Evolutionary conservation across 257 asterid species (phyloP).

Genomic region (Plantago elongata): DNA sequence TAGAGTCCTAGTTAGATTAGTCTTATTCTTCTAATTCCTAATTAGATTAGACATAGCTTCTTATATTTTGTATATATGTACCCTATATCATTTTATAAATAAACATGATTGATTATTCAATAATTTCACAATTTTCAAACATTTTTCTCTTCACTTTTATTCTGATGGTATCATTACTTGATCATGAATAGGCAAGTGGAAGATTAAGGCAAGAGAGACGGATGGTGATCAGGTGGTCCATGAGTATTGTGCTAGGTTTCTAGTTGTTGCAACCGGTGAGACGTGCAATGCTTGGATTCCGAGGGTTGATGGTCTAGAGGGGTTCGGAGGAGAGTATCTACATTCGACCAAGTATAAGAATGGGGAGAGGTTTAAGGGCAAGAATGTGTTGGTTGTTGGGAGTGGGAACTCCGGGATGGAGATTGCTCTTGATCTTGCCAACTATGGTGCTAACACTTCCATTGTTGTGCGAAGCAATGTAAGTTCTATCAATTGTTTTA

Average conservation of each 20-base stretch:
- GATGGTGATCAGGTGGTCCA: slow-evolving; percentile 25
- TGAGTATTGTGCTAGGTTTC: slow-evolving; percentile 40
- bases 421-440: slow-evolving; percentile 65
- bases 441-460: slow-evolving; percentile 55
- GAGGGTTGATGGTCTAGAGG: slow-evolving; percentile 38
- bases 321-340: slow-evolving; percentile 50
- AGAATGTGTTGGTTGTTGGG: slow-evolving; percentile 66
- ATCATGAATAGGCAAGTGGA: slow-evolving; percentile 32
- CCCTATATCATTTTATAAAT: too few relatives aligned
- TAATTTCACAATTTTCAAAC: too few relatives aligned
- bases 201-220: slow-evolving; percentile 31
- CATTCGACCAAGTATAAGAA: slow-evolving; percentile 60
- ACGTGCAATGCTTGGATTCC: slow-evolving; percentile 50
- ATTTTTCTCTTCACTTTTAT: too few relatives aligned
- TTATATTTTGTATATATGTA: too few relatives aligned
- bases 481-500: not conserved
- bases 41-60: too few relatives aligned
- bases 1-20: too few relatives aligned
- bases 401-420: slow-evolving; percentile 93
- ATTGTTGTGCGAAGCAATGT: slow-evolving; percentile 77
- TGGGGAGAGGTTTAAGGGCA: slow-evolving; percentile 33
- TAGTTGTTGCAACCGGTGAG: slow-evolving; percentile 79
- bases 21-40: too few relatives aligned
- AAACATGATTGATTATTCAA: too few relatives aligned
- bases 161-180: slow-evolving; percentile 28